Evolutionary conservation across 2,329 filamentous ascomycete species (phyloP).

Genomic region (Lachnellula arida): DNA sequence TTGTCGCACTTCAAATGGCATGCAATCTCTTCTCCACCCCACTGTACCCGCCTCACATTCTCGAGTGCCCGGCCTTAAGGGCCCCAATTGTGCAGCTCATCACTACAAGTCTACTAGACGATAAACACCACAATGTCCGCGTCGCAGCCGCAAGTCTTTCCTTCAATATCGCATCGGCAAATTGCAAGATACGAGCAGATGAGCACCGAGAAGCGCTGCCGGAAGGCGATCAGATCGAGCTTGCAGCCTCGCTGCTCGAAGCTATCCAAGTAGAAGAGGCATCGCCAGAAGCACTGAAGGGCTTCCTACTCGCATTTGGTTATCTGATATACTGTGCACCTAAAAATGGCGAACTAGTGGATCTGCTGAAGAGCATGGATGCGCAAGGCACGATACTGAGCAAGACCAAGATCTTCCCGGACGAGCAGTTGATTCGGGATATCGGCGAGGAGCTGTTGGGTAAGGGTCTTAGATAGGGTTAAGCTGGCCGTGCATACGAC

Average conservation of each 20-base stretch:
- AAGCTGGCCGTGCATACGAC: neutral
- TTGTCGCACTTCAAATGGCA: slow-evolving; percentile 76
- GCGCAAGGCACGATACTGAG: slow-evolving; percentile 58
- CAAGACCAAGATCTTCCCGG: slow-evolving; percentile 53
- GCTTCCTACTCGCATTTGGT: slow-evolving; percentile 71
- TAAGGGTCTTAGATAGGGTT: slow-evolving; percentile 25
- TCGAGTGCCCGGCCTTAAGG: slow-evolving; percentile 48
- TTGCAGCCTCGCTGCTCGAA: slow-evolving; percentile 77
- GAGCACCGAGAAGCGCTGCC: slow-evolving; percentile 54
- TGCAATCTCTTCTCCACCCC: slow-evolving; percentile 81
- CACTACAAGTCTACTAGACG: slow-evolving; percentile 74
- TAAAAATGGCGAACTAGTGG: slow-evolving; percentile 68
- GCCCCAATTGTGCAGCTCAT: slow-evolving; percentile 62
- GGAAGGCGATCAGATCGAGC: slow-evolving; percentile 70
- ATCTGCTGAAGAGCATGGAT: slow-evolving; percentile 75
- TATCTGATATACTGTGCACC: slow-evolving; percentile 68
- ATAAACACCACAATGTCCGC: slow-evolving; percentile 66
- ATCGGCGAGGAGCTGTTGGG: slow-evolving; percentile 41
- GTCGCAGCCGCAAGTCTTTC: slow-evolving; percentile 78
- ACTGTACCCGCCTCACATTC: slow-evolving; percentile 62
- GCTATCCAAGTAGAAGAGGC: slow-evolving; percentile 55
- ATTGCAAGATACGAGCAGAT: slow-evolving; percentile 60
- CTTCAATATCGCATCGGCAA: slow-evolving; percentile 73
- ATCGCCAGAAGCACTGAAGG: slow-evolving; percentile 69
- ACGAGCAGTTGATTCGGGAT: slow-evolving; percentile 52